Base-by-base conservation (phyloP, 805 yeast species). In the Candida alai region DNA sequence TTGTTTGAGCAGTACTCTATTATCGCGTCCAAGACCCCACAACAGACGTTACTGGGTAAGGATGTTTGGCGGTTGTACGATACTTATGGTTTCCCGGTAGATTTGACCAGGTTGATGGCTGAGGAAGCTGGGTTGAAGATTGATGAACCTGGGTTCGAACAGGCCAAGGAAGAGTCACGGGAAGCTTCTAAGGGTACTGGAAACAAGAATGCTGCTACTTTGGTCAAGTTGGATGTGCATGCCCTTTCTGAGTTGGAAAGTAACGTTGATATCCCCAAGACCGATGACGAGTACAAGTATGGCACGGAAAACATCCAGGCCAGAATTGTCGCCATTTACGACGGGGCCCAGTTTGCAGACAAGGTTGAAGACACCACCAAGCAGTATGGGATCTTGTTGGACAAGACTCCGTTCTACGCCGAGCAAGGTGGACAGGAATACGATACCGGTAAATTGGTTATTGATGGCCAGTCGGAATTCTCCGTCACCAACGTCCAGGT, bases 391-490 rank as follows among this genome's bases (percentile, higher is more conserved):
- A 62, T 93, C 34, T 58, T 93, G 32, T 70, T 93, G 40, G 94
- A 93, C 58, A 83, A 78, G 60, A 86, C 97, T 17, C 93, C 94
- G 59, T 87, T 93, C 65, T 93, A 93, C 56, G 97, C 98, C 32
- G 99, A 93, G 68, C 94, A 86, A 65, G 99, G 99, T 78, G 99
- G 99, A 55, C 99, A 93, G 72, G 97, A 88, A 62, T 83, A 74
- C 54, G 99, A 93, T 59, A 84, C 94, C 27, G 99, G 99, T 64
- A 83, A 77, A 60, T 73, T 93, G 45, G 89, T 87, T 33, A 78
- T 87, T 51, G 97, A 89, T 55, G 96, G 94, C 29, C 65, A 65
- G 47, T 71, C 89, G 36, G 96, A 90, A 60, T 90, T 93, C 63
- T 79, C 77, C 39, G 97, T 93, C 40, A 82, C 80, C 44, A 88